Conservation (phyloP, 2,329 filamentous ascomycete species). For the Penicillium sp. region DNA sequence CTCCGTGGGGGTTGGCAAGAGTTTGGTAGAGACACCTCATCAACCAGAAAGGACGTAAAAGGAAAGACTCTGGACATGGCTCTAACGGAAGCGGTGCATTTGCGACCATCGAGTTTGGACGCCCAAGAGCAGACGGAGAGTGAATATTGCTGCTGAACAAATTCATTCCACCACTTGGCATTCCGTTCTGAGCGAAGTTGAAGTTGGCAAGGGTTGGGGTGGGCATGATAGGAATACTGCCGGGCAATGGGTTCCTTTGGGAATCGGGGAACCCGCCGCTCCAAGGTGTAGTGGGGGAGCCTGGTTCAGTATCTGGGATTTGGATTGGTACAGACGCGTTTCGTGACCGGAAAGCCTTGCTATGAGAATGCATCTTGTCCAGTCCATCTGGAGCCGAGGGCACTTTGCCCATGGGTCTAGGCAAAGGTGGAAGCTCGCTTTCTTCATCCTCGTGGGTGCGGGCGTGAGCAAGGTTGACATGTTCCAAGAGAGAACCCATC, state of each 20-base stretch:
- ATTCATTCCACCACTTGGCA: conserved; percentile 68
- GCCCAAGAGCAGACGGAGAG: conserved; percentile 62
- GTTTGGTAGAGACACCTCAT: conserved; percentile 95
- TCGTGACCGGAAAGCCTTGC: conserved; percentile 71
- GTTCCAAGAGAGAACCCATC: conserved; percentile 38
- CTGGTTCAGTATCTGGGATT: conserved; percentile 61
- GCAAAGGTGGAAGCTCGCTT: conserved; percentile 31
- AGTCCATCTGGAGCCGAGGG: conserved; percentile 47
- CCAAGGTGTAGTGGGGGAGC: conserved; percentile 73
- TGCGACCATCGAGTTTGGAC: conserved; percentile 61
- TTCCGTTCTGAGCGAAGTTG: conserved; percentile 58
- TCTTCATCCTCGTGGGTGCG: conserved; percentile 48
- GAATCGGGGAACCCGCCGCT: conserved; percentile 63
- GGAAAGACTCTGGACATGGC: conserved; percentile 83
- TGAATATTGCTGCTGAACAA: conserved; percentile 85
- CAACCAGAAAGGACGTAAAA: conserved; percentile 96
- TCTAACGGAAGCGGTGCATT: conserved; percentile 79
- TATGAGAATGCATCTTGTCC: conserved; percentile 70
- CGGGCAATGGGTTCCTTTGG: conserved; percentile 51
- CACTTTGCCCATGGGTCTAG: conserved; percentile 39
- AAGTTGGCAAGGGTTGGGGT: conserved; percentile 68
- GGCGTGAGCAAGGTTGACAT: conserved; percentile 45
- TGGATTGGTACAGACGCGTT: conserved; percentile 69
- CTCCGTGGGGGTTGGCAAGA: conserved; percentile 84
- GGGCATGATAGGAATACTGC: conserved; percentile 62